Conservation (phyloP, 1,139 yeast species). For the Sugiyamaella sp. region DNA sequence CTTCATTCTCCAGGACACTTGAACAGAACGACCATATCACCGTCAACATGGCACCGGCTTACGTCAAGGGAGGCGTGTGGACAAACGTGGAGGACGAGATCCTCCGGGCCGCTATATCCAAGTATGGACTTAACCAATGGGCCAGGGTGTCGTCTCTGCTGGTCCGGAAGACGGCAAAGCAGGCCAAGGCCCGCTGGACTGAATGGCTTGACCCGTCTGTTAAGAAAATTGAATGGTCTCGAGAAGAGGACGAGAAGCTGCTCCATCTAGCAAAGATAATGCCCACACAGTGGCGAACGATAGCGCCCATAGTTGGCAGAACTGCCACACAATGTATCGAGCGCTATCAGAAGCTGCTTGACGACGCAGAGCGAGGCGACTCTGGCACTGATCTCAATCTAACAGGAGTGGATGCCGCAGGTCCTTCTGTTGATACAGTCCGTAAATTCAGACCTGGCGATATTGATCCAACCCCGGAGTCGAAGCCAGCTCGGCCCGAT, state of each 20-base stretch:
- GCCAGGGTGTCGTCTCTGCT: conserved; percentile 85
- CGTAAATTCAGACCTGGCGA: conserved; percentile 50
- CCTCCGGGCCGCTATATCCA: conserved; percentile 85
- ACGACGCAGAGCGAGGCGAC: conserved; percentile 51
- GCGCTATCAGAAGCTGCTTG: conserved; percentile 76
- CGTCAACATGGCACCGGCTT: conserved; percentile 60
- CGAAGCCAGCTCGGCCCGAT: conserved; percentile 84
- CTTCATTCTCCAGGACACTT: too few relatives aligned
- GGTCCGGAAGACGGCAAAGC: conserved; percentile 85
- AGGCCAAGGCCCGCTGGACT: conserved; percentile 91
- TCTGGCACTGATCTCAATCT: conserved; percentile 42
- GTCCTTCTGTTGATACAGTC: conserved; percentile 46
- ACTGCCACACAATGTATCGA: conserved; percentile 91
- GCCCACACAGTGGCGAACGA: conserved; percentile 95
- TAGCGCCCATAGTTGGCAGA: conserved; percentile 77
- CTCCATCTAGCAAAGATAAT: conserved; percentile 66
- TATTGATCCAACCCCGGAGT: conserved; percentile 71
- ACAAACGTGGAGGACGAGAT: conserved; percentile 89
- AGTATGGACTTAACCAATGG: conserved; percentile 96
- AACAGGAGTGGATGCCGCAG: conserved; percentile 55
- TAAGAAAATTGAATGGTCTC: conserved; percentile 66
- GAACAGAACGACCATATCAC: too few relatives aligned
- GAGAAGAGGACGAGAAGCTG: conserved; percentile 75
- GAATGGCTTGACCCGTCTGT: conserved; percentile 84
- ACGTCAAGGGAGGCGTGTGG: conserved; percentile 90